Percentiles rank a stretch among this genome's conserved stretches.
phyloP scores from a whole-genome alignment of 1,139 yeast genomes.

The Pichia cactophila region DNA sequence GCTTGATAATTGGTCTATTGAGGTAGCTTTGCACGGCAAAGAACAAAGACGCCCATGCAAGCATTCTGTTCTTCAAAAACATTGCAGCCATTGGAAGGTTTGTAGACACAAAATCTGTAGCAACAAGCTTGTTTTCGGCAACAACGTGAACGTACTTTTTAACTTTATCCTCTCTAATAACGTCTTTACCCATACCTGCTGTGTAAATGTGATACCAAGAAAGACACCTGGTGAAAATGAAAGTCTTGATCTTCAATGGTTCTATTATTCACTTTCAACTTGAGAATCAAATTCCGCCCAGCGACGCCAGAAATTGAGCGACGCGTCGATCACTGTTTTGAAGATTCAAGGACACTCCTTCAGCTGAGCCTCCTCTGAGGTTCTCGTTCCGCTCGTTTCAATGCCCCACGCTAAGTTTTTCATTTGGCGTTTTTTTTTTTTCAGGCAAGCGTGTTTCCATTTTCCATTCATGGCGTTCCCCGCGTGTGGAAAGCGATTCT shows the following conservation, averaged over 20 bases:
- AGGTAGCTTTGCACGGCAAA: conserved; percentile 42
- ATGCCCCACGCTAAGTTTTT: neutral
- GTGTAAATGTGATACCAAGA: neutral
- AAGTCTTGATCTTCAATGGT: too few species aligned
- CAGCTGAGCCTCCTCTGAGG: neutral
- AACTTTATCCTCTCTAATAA: conserved; percentile 24
- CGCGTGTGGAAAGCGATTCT: neutral
- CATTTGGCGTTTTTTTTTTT: neutral
- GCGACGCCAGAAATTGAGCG: neutral
- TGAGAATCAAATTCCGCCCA: too few species aligned
- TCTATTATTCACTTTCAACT: neutral
- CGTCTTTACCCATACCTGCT: conserved; percentile 23
- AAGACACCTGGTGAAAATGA: neutral
- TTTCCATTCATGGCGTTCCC: neutral
- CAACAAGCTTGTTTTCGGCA: conserved; percentile 40
- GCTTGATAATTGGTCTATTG: conserved; percentile 28
- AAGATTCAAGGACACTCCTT: too few species aligned
- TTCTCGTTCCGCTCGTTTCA: neutral
- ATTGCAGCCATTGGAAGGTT: conserved; percentile 60
- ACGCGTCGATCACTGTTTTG: neutral
- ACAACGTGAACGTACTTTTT: conserved; percentile 41
- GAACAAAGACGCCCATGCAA: conserved; percentile 46
- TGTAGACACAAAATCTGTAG: conserved; percentile 44
- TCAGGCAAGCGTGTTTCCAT: neutral
- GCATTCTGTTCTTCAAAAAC: conserved; percentile 45